Base-by-base conservation (phyloP, 805 yeast genomes). In the Spathaspora passalidarum region DNA sequence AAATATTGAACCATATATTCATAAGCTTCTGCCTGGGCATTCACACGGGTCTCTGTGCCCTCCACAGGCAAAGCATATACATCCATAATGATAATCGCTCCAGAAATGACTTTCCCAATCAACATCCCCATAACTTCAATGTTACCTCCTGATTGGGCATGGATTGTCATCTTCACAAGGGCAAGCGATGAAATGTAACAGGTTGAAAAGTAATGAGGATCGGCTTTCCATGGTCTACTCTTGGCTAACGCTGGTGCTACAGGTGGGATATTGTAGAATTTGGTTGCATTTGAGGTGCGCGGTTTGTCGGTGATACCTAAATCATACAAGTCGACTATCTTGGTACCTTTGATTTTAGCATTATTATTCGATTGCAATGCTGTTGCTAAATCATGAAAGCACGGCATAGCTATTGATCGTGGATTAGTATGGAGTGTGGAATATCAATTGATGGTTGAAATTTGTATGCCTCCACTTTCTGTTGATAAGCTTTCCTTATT, bases 101-200 rank as follows among this genome's bases (percentile, higher is more conserved):
- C 66, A 5, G 70, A 72, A 11, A 78, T 68, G 8, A 86, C 77
- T 53, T 81, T 81, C 1, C 99, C 98, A 0, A 91, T 79, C 62
- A 92, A 73, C 86, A 91, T 86, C 4, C 98, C 99, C 98, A 92
- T 92, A 5, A 94, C 81, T 62, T 92, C 99, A 34, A 88, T 84
- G 8, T 85, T 69, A 0, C 96, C 96, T 4, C 97, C 97, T 1
- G 82, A 70, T 19, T 85, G 70, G 1, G 96, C 91, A 64, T 90
- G 97, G 11, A 80, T 69, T 1, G 86, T 63, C 86, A 90, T 89
- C 57, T 88, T 88, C 48, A 79, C 62, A 38, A 86, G 60, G 0
- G 96, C 95, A 23, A 86, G 61, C 1, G 88, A 73, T 1, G 96
- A 86, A 1, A 90, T 75, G 49, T 79, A 76, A 5, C 78, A 84